Evolutionary conservation across 768 basidiomycete species (phyloP), one percentile per base, ranked within the genome.

Genomic region (Paxillus rubicundulus): DNA sequence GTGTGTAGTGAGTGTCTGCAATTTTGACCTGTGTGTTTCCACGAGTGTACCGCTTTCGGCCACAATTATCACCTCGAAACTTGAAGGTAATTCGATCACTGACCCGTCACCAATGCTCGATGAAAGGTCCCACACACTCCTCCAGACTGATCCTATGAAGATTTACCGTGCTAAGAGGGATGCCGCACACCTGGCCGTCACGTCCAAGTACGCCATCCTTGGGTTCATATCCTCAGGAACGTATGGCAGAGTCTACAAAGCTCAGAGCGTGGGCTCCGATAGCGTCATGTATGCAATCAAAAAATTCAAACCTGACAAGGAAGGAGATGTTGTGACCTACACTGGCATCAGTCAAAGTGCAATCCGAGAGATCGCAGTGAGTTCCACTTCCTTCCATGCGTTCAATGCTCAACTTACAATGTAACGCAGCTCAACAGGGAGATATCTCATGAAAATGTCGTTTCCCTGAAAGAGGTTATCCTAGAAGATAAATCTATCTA

Each of bases 281-380:
- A 82, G 77, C 2, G 77, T 74, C 56, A 79, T 96, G 43, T 88
- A 94, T 60, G 97, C 97, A 6, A 98, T 99, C 74, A 99, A 99
- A 78, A 99, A 98, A 70, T 98, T 98, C 77, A 99, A 99, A 66
- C 97, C 96, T 0, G 97, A 99, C 78, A 98, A 98, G 71, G 97
- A 99, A 73, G 96, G 96, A 18, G 97, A 98, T 65, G 85, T 94
- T 1, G 74, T 88, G 47, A 93, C 93, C 0, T 99, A 98, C 68
- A 98, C 96, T 9, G 97, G 96, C 2, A 93, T 99, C 61, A 95
- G 92, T 68, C 97, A 99, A 73, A 96, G 92, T 71, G 97, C 96
- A 4, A 92, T 93, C 61, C 79, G 97, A 53, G 97, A 99, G 70
- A 98, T 98, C 58, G 91, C 95, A 49, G 94, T 94, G 58, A 60